A percentile compares a stretch with the other conserved stretches of the same genome.
phyloP scores from a whole-genome alignment of 2,329 filamentous ascomycete species.

The Aspergillus ibericus region DNA sequence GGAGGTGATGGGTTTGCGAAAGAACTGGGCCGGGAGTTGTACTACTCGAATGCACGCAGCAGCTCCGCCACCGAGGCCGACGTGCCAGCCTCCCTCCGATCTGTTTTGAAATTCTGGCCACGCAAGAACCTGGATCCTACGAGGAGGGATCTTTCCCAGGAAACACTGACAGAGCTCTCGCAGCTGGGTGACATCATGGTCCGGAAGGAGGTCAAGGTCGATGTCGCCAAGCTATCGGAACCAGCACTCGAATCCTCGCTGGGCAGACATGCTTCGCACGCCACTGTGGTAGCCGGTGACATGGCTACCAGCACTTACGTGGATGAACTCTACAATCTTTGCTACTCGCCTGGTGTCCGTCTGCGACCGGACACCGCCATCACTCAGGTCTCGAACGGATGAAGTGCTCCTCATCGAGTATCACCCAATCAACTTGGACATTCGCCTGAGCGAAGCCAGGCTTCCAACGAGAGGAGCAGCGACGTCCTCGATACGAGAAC shows the following conservation, averaged over 20 bases:
- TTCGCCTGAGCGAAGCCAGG: too few species aligned
- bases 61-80: constrained; percentile 27
- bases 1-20: constrained; percentile 62
- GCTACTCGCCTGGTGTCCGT: constrained; percentile 32
- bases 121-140: constrained; percentile 9
- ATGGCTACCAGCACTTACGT: constrained; percentile 44
- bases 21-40: constrained; percentile 62
- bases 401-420: too few species aligned
- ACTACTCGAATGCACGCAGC: constrained; percentile 38
- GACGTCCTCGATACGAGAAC: too few species aligned
- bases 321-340: constrained; percentile 47
- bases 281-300: constrained; percentile 28
- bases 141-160: constrained; percentile 15
- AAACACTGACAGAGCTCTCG: constrained; percentile 22
- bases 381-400: constrained; percentile 2
- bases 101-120: constrained; percentile 26
- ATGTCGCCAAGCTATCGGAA: constrained; percentile 38
- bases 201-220: constrained; percentile 62
- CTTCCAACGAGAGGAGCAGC: too few species aligned
- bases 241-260: constrained; percentile 18
- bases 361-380: constrained; percentile 26
- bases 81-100: constrained; percentile 19
- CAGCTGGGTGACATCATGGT: constrained; percentile 61
- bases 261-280: constrained; percentile 22
- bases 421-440: too few species aligned